A percentile compares a stretch with the other conserved stretches of the same genome.
phyloP scores from a whole-genome alignment of 2,329 filamentous ascomycete genomes.

The Xylariomycetidae sp. region DNA sequence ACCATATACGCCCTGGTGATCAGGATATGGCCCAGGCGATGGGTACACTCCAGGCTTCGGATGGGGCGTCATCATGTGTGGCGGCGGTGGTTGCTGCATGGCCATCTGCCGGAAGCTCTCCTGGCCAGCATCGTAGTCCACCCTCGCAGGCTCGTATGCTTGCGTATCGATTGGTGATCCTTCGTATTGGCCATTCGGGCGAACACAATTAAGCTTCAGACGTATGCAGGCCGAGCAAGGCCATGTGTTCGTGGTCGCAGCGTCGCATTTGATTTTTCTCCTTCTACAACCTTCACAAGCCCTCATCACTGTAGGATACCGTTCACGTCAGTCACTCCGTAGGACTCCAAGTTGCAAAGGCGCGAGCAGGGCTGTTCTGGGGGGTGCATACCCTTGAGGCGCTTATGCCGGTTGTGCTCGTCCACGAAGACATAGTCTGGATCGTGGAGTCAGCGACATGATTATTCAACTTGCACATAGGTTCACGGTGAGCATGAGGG shows the following conservation, averaged over 20 bases:
- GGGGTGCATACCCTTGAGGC: slow-evolving; percentile 69
- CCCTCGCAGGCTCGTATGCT: slow-evolving; percentile 44
- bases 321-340: slow-evolving; percentile 14
- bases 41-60: slow-evolving; percentile 43
- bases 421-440: slow-evolving; percentile 98
- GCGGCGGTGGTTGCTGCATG: slow-evolving; percentile 38
- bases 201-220: slow-evolving; percentile 87
- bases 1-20: slow-evolving; percentile 39
- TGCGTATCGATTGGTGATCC: slow-evolving; percentile 39
- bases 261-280: slow-evolving; percentile 97
- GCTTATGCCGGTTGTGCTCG: slow-evolving; percentile 96
- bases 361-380: slow-evolving; percentile 2
- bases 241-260: slow-evolving; percentile 95
- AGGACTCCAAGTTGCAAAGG: too few relatives aligned
- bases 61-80: slow-evolving; percentile 36
- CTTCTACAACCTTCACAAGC: slow-evolving; percentile 92
- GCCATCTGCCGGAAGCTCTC: slow-evolving; percentile 48
- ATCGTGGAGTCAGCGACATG: too few relatives aligned
- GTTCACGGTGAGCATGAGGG: slow-evolving; percentile 8
- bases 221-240: slow-evolving; percentile 91
- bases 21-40: slow-evolving; percentile 42
- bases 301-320: slow-evolving; percentile 68
- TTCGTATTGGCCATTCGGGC: slow-evolving; percentile 75
- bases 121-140: slow-evolving; percentile 36
- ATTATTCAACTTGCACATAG: too few relatives aligned